Conservation (phyloP, 805 yeast species). For the Monosporozyma siamensis region DNA sequence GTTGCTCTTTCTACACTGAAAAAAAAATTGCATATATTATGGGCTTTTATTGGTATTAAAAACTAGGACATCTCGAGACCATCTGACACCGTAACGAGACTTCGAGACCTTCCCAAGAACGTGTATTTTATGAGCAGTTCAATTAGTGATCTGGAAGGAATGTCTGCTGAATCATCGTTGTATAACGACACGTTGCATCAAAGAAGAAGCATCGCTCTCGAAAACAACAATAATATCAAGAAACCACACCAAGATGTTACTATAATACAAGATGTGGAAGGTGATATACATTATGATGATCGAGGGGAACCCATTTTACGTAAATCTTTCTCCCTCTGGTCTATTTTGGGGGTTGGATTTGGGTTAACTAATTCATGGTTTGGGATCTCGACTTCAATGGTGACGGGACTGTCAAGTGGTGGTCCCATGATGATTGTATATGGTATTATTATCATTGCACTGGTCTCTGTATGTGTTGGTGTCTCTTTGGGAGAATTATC, state of each 20-base stretch:
- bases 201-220: neutral
- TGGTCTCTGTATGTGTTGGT: constrained; percentile 41
- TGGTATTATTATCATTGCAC: constrained; percentile 47
- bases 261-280: neutral
- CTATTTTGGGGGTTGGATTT: constrained; percentile 51
- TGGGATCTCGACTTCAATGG: constrained; percentile 51
- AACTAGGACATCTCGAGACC: too few species aligned
- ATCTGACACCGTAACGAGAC: too few species aligned
- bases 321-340: constrained; percentile 39
- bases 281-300: neutral
- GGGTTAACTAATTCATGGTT: constrained; percentile 58
- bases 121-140: neutral
- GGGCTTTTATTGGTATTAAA: too few species aligned
- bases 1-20: too few species aligned
- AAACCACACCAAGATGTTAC: neutral
- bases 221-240: neutral
- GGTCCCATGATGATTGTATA: constrained; percentile 53
- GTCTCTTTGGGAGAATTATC: constrained; percentile 46
- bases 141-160: neutral
- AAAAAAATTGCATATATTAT: too few species aligned
- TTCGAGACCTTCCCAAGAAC: too few species aligned
- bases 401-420: constrained; percentile 48
- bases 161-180: neutral
- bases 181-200: neutral
- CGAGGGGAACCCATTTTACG: constrained; percentile 26